Conservation (phyloP, 2,329 filamentous ascomycete genomes). For the Claviceps sp. region DNA sequence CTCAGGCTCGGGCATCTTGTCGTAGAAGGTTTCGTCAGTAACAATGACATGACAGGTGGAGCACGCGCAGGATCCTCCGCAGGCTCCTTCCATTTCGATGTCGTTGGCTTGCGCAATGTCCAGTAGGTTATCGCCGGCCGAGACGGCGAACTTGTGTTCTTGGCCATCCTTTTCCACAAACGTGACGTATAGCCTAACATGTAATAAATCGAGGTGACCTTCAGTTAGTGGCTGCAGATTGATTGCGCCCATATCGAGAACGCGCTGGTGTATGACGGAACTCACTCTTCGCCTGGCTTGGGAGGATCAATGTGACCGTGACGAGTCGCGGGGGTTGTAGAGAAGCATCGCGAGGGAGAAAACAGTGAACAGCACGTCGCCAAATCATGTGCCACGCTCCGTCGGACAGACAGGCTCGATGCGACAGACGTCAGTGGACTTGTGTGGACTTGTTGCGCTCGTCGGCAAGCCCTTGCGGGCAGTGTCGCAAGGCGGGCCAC, state of each 20-base stretch:
- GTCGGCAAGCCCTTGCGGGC: conserved; percentile 17
- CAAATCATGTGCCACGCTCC: background rate
- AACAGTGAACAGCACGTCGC: background rate
- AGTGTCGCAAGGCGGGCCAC: conserved; percentile 20
- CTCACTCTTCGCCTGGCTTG: conserved; percentile 84
- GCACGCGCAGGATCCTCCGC: conserved; percentile 86
- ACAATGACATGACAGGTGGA: conserved; percentile 90
- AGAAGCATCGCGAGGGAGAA: conserved; percentile 40
- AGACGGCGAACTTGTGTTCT: conserved; percentile 63
- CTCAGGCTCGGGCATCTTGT: conserved; percentile 63
- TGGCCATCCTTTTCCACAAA: conserved; percentile 86
- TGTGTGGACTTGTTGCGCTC: conserved; percentile 14
- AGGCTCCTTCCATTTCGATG: conserved; percentile 96
- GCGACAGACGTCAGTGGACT: conserved; percentile 3
- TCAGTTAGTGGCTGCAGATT: background rate
- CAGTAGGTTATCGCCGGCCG: conserved; percentile 80
- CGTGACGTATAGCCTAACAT: conserved; percentile 62
- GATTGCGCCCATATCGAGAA: background rate
- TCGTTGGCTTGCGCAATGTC: conserved; percentile 93
- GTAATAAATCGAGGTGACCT: background rate
- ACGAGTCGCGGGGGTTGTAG: conserved; percentile 40
- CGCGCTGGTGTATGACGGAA: conserved; percentile 6
- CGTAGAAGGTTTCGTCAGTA: conserved; percentile 56
- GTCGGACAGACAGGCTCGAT: background rate
- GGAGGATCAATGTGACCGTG: conserved; percentile 78